A percentile compares a stretch with the other conserved stretches of the same genome.
Conservation (phyloP, 1,139 yeast species). For the Geotrichum carabidarum region DNA sequence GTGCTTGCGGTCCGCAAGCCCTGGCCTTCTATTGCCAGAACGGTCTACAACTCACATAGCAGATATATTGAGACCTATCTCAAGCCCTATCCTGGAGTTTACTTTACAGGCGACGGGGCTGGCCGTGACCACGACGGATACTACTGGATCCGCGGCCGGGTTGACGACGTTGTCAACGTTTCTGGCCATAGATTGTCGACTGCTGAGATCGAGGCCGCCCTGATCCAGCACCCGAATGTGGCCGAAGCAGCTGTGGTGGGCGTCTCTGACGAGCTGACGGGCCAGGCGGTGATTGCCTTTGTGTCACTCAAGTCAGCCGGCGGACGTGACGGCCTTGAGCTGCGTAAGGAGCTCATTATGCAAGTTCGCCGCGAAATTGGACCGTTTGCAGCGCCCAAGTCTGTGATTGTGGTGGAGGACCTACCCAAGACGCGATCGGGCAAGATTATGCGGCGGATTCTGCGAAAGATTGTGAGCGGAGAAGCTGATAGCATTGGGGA, state of each 20-base stretch:
- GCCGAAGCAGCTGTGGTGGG: slow-evolving; percentile 96
- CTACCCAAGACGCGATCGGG: slow-evolving; percentile 98
- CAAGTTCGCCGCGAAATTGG: slow-evolving; percentile 93
- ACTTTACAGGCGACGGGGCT: slow-evolving; percentile 98
- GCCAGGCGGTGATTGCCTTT: slow-evolving; percentile 94
- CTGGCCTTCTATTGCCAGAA: slow-evolving; percentile 98
- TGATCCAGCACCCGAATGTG: slow-evolving; percentile 72
- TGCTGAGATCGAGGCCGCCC: slow-evolving; percentile 93
- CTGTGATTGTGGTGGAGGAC: slow-evolving; percentile 79
- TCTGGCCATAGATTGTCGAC: slow-evolving; percentile 97
- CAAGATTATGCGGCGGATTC: slow-evolving; percentile 95
- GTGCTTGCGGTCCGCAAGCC: slow-evolving; percentile 82
- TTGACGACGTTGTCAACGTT: slow-evolving; percentile 96
- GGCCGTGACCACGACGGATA: slow-evolving; percentile 96
- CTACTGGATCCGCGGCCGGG: slow-evolving; percentile 98
- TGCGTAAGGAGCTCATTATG: slow-evolving; percentile 77
- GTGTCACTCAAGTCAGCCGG: slow-evolving; percentile 69
- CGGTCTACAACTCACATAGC: slow-evolving; percentile 86
- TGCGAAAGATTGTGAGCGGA: slow-evolving; percentile 82
- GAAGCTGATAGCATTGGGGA: slow-evolving; percentile 95
- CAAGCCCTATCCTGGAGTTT: slow-evolving; percentile 92
- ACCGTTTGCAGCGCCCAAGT: slow-evolving; percentile 97
- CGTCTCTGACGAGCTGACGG: slow-evolving; percentile 88
- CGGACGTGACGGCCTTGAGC: slow-evolving; percentile 44
- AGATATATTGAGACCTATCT: slow-evolving; percentile 91